Percentiles rank a stretch among this genome's conserved stretches.
Evolutionary conservation across 2,329 filamentous ascomycete species (phyloP).

Genomic region (Hirsutella minnesotensis): DNA sequence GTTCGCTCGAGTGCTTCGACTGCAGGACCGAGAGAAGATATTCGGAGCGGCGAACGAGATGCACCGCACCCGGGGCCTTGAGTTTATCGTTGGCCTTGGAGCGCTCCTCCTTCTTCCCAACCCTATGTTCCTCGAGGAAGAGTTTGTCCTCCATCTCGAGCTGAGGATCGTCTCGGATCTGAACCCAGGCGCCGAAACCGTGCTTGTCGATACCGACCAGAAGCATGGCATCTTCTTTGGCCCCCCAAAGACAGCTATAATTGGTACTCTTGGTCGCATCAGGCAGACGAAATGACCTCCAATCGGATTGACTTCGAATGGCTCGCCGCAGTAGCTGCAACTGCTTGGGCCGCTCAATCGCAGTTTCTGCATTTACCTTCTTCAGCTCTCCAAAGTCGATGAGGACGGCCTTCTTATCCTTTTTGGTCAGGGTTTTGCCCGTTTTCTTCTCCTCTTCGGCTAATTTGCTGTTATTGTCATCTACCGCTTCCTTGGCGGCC

Average conservation of each 20-base stretch:
- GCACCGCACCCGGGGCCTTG: slow-evolving; percentile 92
- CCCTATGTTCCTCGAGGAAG: slow-evolving; percentile 94
- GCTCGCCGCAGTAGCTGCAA: slow-evolving; percentile 73
- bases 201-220: slow-evolving; percentile 86
- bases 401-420: slow-evolving; percentile 92
- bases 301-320: slow-evolving; percentile 55
- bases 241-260: slow-evolving; percentile 86
- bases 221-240: slow-evolving; percentile 93
- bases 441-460: slow-evolving; percentile 71
- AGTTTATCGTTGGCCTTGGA: slow-evolving; percentile 65
- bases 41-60: slow-evolving; percentile 86
- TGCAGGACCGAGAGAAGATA: slow-evolving; percentile 92
- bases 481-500: slow-evolving; percentile 45
- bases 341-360: slow-evolving; percentile 81
- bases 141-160: slow-evolving; percentile 82
- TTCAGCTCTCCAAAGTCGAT: slow-evolving; percentile 92
- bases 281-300: slow-evolving; percentile 69
- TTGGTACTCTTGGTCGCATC: slow-evolving; percentile 88
- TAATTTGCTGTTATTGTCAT: slow-evolving; percentile 57
- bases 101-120: slow-evolving; percentile 92
- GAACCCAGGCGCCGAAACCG: slow-evolving; percentile 89
- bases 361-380: slow-evolving; percentile 90
- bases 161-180: slow-evolving; percentile 84
- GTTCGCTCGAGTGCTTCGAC: slow-evolving; percentile 68
- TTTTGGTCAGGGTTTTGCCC: slow-evolving; percentile 81